Base-by-base conservation (phyloP, 305 asterid species). In the Solanum chacoense region DNA sequence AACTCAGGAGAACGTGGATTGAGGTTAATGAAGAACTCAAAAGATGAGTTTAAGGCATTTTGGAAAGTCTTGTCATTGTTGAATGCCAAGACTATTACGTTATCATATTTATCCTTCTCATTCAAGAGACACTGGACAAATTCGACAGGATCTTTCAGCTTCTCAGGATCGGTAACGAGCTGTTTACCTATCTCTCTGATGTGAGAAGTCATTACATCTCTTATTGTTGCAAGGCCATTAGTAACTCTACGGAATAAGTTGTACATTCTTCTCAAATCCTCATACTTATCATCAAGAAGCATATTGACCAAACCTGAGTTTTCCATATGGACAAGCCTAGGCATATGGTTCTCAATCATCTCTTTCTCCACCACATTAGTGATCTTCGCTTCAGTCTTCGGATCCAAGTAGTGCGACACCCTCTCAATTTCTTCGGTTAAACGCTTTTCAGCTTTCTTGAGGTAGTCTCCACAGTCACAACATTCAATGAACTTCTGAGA, bases 1-100 rank as follows among this genome's bases (percentile, higher is more conserved):
- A 93, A 95, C 91, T 94, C 97, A 0, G 98, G 96, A 22, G 98
- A 94, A 86, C 98, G 96, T 71, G 96, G 90, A 86, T 94, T 94
- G 85, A 95, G 92, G 92, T 95, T 94, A 88, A 95, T 94, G 88
- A 95, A 95, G 90, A 92, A 93, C 90, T 94, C 97, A 26, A 95
- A 95, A 29, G 98, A 94, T 55, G 97, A 95, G 92, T 93, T 94
- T 93, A 95, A 92, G 85, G 98, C 98, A 89, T 95, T 95, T 89
- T 93, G 98, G 92, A 95, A 95, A 40, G 95, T 93, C 92, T 94
- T 94, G 90, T 94, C 98, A 63, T 93, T 94, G 90, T 72, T 88
- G 90, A 95, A 94, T 26, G 98, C 93, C 69, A 86, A 88, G 87
- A 88, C 89, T 90, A 94, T 95, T 90, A 95, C 91, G 88, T 90